Conservation (phyloP, 2,329 filamentous ascomycete species). For the Paraphaeosphaeria sporulosa region DNA sequence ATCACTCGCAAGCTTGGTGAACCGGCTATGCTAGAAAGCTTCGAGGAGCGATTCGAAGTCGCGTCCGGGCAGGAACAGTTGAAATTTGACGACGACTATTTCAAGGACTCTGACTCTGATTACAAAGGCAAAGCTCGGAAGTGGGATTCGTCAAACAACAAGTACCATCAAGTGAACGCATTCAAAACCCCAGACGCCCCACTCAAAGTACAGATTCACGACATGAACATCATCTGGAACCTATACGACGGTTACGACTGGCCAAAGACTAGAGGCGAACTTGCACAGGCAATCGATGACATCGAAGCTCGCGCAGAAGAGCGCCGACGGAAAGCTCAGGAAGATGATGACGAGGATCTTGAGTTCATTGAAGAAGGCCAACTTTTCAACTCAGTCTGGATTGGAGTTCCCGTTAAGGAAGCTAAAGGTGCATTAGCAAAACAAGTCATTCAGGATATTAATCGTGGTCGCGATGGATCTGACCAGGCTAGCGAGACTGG, state of each 20-base stretch:
- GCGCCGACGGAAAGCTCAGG: conserved; percentile 67
- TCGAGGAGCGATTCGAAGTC: conserved; percentile 62
- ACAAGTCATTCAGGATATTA: conserved; percentile 84
- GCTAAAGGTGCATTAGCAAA: conserved; percentile 83
- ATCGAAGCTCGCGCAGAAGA: conserved; percentile 85
- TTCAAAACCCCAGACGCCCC: conserved; percentile 71
- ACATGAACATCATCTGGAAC: conserved; percentile 96
- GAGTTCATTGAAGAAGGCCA: conserved; percentile 87
- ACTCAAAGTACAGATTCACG: conserved; percentile 78
- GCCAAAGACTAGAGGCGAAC: conserved; percentile 84
- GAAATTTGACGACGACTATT: conserved; percentile 80
- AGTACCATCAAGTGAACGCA: conserved; percentile 72
- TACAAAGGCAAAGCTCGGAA: conserved; percentile 74
- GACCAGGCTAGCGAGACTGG: conserved; percentile 89
- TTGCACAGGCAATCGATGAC: conserved; percentile 86
- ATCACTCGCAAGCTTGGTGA: conserved; percentile 42
- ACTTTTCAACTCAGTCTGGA: conserved; percentile 98
- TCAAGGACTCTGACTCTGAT: conserved; percentile 65
- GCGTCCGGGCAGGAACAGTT: conserved; percentile 68
- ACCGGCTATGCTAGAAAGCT: conserved; percentile 56
- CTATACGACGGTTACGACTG: conserved; percentile 98
- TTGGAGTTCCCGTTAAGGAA: conserved; percentile 84
- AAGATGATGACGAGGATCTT: conserved; percentile 68
- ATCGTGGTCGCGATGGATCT: conserved; percentile 54
- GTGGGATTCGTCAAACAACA: conserved; percentile 81